Evolutionary conservation across 2,329 filamentous ascomycete genomes (phyloP).

Genomic region (Zarea fungicola): DNA sequence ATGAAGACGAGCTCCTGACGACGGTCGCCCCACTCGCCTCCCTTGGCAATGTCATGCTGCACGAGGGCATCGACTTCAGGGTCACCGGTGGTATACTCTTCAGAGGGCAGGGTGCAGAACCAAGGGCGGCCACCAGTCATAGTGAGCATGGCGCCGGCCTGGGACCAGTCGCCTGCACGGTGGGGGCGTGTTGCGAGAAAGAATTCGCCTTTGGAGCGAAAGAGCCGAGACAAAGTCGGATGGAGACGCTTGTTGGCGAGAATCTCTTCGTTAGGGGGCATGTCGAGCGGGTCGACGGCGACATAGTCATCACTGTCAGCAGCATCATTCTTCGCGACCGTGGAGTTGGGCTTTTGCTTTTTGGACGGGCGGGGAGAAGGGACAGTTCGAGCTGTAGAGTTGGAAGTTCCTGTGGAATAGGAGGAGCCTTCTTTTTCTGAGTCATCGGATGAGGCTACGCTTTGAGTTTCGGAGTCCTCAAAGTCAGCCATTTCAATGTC

Average conservation of each 20-base stretch:
- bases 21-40: constrained; percentile 62
- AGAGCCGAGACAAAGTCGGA: constrained; percentile 47
- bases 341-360: constrained; percentile 1
- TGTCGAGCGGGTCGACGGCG: constrained; percentile 24
- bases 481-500: constrained; percentile 23
- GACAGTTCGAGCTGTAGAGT: constrained; percentile 14
- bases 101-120: constrained; percentile 55
- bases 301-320: constrained; percentile 16
- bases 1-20: constrained; percentile 71
- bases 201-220: constrained; percentile 59
- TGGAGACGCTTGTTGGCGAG: constrained; percentile 52
- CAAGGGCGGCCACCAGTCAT: constrained; percentile 50
- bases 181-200: constrained; percentile 54
- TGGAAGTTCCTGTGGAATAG: constrained; percentile 5
- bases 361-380: constrained; percentile 12
- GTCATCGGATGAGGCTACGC: constrained; percentile 18
- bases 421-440: constrained; percentile 6
- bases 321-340: not conserved
- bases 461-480: constrained; percentile 19
- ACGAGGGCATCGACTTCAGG: constrained; percentile 43
- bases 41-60: constrained; percentile 44
- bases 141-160: constrained; percentile 60
- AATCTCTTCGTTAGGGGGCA: constrained; percentile 37
- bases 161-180: constrained; percentile 55
- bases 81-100: constrained; percentile 44